These are phyloP conservation scores for Calonectria hawksworthii DNA, from an alignment of 2,329 filamentous ascomycete genomes.

Conservation along the genomic window DNA sequence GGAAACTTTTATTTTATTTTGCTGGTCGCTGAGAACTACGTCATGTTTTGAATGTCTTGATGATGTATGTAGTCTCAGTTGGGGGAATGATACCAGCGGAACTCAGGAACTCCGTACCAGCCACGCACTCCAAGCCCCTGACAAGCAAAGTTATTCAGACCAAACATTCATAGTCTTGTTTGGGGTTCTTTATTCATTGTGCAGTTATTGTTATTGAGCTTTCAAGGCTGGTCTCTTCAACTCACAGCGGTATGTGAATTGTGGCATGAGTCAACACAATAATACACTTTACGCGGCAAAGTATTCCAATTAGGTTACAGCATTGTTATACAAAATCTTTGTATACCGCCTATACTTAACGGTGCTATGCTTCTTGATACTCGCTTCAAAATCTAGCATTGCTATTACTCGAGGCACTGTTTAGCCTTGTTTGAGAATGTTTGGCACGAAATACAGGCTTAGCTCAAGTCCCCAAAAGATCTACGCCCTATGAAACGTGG, in stretches of 20 bases:
- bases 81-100: not conserved
- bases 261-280: not conserved
- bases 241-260: not conserved
- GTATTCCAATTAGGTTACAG: not conserved
- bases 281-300: not conserved
- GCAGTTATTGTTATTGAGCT: not conserved
- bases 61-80: not conserved
- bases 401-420: not conserved
- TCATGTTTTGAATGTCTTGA: not conserved
- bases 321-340: not conserved
- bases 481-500: not conserved
- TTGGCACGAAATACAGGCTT: not conserved
- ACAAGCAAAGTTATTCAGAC: not conserved
- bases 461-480: not conserved
- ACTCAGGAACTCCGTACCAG: not conserved
- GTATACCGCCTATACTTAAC: not conserved
- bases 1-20: not conserved
- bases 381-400: not conserved
- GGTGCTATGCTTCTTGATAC: not conserved
- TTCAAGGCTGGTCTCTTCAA: not conserved
- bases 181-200: not conserved
- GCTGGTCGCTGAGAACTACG: not conserved
- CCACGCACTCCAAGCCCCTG: not conserved
- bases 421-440: not conserved
- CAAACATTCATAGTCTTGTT: not conserved